phyloP scores from a whole-genome alignment of 108 stramenopile genomes.

The Fistulifera pelliculosa region DNA sequence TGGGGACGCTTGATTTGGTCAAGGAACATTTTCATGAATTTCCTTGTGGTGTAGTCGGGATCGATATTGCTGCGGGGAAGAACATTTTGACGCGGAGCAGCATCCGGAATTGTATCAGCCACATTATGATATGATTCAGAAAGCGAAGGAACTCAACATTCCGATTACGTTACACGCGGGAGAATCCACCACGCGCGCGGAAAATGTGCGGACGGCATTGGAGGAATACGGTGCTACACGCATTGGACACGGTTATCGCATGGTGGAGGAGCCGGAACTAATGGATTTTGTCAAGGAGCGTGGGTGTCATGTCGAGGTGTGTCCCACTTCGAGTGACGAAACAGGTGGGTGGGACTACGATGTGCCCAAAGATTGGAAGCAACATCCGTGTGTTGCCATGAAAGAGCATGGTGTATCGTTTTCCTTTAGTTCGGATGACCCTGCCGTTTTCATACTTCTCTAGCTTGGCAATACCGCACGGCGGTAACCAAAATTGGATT shows the following conservation, averaged over 20 bases:
- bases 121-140: slow-evolving; percentile 41
- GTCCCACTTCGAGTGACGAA: slow-evolving; percentile 47
- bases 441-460: slow-evolving; percentile 55
- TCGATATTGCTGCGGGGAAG: slow-evolving; percentile 74
- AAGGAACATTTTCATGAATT: slow-evolving; percentile 27
- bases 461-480: slow-evolving; percentile 51
- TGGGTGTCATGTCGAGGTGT: slow-evolving; percentile 56
- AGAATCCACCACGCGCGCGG: slow-evolving; percentile 33
- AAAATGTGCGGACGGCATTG: slow-evolving; percentile 46
- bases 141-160: slow-evolving; percentile 35
- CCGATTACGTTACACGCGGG: slow-evolving; percentile 55
- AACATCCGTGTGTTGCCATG: slow-evolving; percentile 42
- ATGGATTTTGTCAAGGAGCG: slow-evolving; percentile 29
- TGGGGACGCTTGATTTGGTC: slow-evolving; percentile 36
- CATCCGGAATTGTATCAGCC: slow-evolving; percentile 28
- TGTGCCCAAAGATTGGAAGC: slow-evolving; percentile 34
- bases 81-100: slow-evolving; percentile 41
- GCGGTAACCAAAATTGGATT: slow-evolving; percentile 47
- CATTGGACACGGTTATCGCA: slow-evolving; percentile 63
- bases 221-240: slow-evolving; percentile 44
- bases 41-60: slow-evolving; percentile 55
- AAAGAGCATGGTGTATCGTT: slow-evolving; percentile 25
- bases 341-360: slow-evolving; percentile 31
- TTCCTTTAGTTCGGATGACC: slow-evolving; percentile 61
- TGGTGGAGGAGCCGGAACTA: slow-evolving; percentile 20